phyloP scores from a whole-genome alignment of 306 rosid species.

The Cicer bijugum region DNA sequence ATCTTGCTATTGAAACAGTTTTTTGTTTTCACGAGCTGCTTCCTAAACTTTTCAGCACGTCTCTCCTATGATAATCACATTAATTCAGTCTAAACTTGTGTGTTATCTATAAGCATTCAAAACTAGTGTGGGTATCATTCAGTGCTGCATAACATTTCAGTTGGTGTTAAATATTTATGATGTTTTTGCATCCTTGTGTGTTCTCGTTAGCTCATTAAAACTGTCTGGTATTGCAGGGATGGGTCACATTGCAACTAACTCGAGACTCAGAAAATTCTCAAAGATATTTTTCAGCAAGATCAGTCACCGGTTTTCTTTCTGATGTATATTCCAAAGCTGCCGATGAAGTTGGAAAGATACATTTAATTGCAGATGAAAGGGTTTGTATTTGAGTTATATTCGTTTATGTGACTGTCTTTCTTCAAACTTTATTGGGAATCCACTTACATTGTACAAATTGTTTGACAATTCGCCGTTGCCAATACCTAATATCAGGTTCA shows the following conservation, averaged over 20 bases:
- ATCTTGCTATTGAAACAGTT: background rate
- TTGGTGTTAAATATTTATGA: background rate
- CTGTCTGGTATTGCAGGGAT: slow-evolving; percentile 70
- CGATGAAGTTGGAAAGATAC: slow-evolving; percentile 91
- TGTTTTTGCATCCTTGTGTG: background rate
- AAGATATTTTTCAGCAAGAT: slow-evolving; percentile 85
- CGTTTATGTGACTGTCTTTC: slow-evolving; percentile 26
- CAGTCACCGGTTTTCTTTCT: slow-evolving; percentile 92
- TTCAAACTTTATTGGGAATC: slow-evolving; percentile 28
- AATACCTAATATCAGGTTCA: slow-evolving; percentile 65
- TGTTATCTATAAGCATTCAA: slow-evolving; percentile 28
- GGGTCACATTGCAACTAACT: slow-evolving; percentile 83
- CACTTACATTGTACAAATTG: slow-evolving; percentile 29
- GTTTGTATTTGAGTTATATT: slow-evolving; percentile 53
- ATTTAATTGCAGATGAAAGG: slow-evolving; percentile 89
- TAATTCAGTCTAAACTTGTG: slow-evolving; percentile 5
- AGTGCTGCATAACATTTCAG: slow-evolving; percentile 19
- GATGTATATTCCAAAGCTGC: slow-evolving; percentile 93
- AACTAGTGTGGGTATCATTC: slow-evolving; percentile 9
- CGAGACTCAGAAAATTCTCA: slow-evolving; percentile 70
- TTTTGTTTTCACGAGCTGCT: slow-evolving; percentile 21
- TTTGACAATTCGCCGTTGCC: slow-evolving; percentile 45
- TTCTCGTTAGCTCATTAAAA: slow-evolving; percentile 39
- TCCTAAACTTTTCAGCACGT: background rate
- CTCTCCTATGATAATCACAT: slow-evolving; percentile 21